Base-by-base conservation (phyloP, 2,329 filamentous ascomycete species). In the Pseudogymnoascus sp. region DNA sequence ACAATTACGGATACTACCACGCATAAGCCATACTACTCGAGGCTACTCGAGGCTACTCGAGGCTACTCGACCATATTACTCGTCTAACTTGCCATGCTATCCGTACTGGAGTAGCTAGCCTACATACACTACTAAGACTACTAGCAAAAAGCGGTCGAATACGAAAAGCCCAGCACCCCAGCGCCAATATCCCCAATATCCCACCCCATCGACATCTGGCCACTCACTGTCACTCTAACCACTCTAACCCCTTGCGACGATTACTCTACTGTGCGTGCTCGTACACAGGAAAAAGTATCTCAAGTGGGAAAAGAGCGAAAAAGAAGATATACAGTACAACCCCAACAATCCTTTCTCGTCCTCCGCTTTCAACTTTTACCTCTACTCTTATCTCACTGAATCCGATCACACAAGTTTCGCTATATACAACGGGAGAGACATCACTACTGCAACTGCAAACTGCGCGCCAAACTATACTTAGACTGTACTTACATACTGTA, bases 211-310 rank as follows among this genome's bases (percentile, higher is more conserved):
- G n/a, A 33, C 50, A 56, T 56, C 50, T 56, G 26, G 50, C 50
- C 50, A 56, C 50, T 56, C 9, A 19, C 50, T 56, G 50, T 56
- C 50, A 56, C 50, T 56, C 50, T 56, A 56, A 56, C 50, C 50
- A 56, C 50, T 56, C 50, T 56, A 56, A 56, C 50, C 50, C 29
- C 50, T 56, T 56, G 29, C 50, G 50, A 56, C 50, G 50, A 56
- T 56, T 56, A 56, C 44, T n/a, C 15, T 31, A 17, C 23, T 21
- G 23, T 46, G 15, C 13, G 23, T 46, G 15, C 13, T 53, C 46
- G 46, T 53, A 53, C 46, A 31, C 15, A 10, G 26, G 42, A 9
- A 44, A 53, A 31, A 31, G 46, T 53, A 53, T 31, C 26, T 53
- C 13, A 53, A 33, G 50, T 13, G 26, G 50, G 29, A 33, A 56